phyloP scores from a whole-genome alignment of 2,329 filamentous ascomycete species.

The Alternaria sp. region DNA sequence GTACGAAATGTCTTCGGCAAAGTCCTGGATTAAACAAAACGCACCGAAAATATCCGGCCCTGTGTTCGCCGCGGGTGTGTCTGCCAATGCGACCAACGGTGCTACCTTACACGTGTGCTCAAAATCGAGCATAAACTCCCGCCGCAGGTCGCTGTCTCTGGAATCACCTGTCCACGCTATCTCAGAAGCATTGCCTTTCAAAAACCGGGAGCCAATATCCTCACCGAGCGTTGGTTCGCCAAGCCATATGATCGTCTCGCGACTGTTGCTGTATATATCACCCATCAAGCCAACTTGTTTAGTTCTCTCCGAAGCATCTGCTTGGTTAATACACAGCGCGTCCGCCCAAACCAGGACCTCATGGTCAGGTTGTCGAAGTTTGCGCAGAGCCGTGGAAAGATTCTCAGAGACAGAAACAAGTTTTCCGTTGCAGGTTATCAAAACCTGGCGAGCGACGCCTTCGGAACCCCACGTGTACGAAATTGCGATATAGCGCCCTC shows the following conservation, averaged over 20 bases:
- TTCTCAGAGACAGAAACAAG: constrained; percentile 17
- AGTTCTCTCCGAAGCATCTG: constrained; percentile 2
- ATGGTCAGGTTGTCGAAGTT: constrained; percentile 10
- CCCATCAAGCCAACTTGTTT: constrained; percentile 9
- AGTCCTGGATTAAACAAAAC: constrained; percentile 23
- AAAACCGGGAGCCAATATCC: background rate
- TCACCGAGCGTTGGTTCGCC: background rate
- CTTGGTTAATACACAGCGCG: constrained; percentile 10
- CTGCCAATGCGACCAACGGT: background rate
- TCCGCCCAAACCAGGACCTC: constrained; percentile 3
- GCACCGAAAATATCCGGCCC: constrained; percentile 23
- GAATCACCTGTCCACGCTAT: constrained; percentile 2
- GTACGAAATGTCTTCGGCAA: constrained; percentile 12
- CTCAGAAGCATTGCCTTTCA: background rate
- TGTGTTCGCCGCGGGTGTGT: background rate
- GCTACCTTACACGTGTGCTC: background rate
- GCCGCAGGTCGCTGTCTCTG: background rate
- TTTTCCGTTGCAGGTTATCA: constrained; percentile 17
- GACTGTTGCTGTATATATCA: constrained; percentile 9
- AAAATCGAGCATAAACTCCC: background rate
- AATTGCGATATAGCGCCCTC: constrained; percentile 14
- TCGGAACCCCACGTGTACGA: constrained; percentile 21
- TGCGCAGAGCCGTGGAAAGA: constrained; percentile 17
- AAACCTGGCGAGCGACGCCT: constrained; percentile 4
- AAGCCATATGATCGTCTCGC: constrained; percentile 9